Evolutionary conservation across 208 protist genomes (phyloP).

Genomic region (Leishmania martiniquensis): DNA sequence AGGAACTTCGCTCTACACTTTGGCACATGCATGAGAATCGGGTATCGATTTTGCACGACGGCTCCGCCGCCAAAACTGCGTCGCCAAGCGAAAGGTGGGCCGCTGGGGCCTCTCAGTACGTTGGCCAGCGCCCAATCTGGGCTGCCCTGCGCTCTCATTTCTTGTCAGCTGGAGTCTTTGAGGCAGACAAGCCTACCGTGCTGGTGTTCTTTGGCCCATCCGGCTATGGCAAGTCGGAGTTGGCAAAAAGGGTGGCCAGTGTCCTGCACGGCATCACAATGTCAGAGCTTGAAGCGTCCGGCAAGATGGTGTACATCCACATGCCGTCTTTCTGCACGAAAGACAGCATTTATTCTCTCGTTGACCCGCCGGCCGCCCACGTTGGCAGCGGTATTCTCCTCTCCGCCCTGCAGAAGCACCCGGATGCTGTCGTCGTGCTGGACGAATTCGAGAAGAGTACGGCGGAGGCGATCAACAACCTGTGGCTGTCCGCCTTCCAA

Average conservation of each 20-base stretch:
- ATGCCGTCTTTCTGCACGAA: constrained; percentile 87
- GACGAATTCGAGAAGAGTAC: constrained; percentile 91
- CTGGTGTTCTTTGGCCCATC: constrained; percentile 86
- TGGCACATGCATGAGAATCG: constrained; percentile 22
- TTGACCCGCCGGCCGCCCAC: constrained; percentile 85
- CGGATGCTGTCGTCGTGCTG: constrained; percentile 82
- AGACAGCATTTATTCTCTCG: constrained; percentile 89
- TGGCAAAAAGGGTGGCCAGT: constrained; percentile 69
- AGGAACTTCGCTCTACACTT: constrained; percentile 14
- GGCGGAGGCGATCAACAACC: constrained; percentile 77
- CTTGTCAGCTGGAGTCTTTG: constrained; percentile 57
- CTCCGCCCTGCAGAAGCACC: constrained; percentile 63
- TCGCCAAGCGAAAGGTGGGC: constrained; percentile 50
- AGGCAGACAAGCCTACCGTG: constrained; percentile 80
- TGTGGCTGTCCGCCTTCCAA: constrained; percentile 91
- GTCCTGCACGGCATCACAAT: constrained; percentile 57
- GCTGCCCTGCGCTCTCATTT: constrained; percentile 57
- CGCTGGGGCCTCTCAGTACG: constrained; percentile 50
- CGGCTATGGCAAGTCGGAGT: constrained; percentile 85
- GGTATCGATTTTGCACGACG: background rate
- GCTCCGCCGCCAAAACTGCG: background rate
- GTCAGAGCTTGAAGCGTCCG: constrained; percentile 49
- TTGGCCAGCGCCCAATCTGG: constrained; percentile 78
- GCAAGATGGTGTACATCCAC: constrained; percentile 85
- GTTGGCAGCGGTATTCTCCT: constrained; percentile 84